Conservation (phyloP, 2,329 filamentous ascomycete species). For the Nannizziopsis barbatae region DNA sequence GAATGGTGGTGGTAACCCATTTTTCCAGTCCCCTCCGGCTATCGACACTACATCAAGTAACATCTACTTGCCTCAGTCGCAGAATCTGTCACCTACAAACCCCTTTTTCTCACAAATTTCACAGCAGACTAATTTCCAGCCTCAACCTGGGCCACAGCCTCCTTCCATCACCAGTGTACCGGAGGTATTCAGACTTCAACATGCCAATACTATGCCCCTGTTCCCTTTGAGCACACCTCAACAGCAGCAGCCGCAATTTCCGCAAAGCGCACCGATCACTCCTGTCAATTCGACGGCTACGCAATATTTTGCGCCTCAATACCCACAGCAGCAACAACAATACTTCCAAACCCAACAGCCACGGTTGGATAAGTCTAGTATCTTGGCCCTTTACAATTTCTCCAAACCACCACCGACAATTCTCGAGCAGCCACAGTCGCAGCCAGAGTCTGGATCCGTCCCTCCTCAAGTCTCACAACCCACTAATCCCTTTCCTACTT, state of each 20-base stretch:
- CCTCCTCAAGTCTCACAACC: slow-evolving; percentile 23
- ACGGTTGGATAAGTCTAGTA: slow-evolving; percentile 37
- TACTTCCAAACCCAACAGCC: slow-evolving; percentile 32
- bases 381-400: slow-evolving; percentile 38
- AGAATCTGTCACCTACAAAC: slow-evolving; percentile 22
- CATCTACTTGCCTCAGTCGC: slow-evolving; percentile 20
- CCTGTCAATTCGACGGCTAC: slow-evolving; percentile 7
- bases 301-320: slow-evolving; percentile 14
- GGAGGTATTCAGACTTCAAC: slow-evolving; percentile 19
- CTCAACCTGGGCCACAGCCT: slow-evolving; percentile 11
- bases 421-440: slow-evolving; percentile 22
- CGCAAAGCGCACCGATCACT: slow-evolving; percentile 5
- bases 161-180: slow-evolving; percentile 10
- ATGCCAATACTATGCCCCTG: slow-evolving; percentile 32
- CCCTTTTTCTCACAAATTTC: slow-evolving; percentile 29
- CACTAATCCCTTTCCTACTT: slow-evolving; percentile 18
- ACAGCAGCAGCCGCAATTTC: slow-evolving; percentile 12
- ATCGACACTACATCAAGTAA: slow-evolving; percentile 20
- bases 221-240: slow-evolving; percentile 18
- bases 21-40: slow-evolving; percentile 28
- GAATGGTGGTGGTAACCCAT: slow-evolving; percentile 21
- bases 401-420: slow-evolving; percentile 29
- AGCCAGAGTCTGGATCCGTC: slow-evolving; percentile 19
- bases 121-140: slow-evolving; percentile 21
- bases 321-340: slow-evolving; percentile 16